phyloP scores from a whole-genome alignment of 2,329 filamentous ascomycete genomes.

The Monosporascus cannonballus region DNA sequence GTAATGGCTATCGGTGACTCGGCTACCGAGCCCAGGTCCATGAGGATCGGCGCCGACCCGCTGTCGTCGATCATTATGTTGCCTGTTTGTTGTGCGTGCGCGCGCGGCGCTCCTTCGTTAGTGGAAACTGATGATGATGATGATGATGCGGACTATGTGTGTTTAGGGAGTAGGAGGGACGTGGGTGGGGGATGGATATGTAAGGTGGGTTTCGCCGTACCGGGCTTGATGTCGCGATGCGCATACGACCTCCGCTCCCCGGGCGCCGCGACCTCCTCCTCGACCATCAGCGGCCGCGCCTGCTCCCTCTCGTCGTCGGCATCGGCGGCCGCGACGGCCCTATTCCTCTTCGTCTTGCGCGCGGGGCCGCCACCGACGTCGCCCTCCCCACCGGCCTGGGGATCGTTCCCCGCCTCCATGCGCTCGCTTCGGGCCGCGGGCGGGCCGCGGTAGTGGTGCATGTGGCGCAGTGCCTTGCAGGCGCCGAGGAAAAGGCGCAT shows the following conservation, averaged over 20 bases:
- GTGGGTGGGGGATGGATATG: not conserved
- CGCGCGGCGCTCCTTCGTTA: not conserved
- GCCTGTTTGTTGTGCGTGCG: slow-evolving; percentile 33
- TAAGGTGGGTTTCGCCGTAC: slow-evolving; percentile 39
- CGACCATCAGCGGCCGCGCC: slow-evolving; percentile 76
- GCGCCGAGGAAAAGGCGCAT: slow-evolving; percentile 91
- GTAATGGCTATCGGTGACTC: slow-evolving; percentile 85
- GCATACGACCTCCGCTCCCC: slow-evolving; percentile 76
- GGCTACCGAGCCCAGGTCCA: slow-evolving; percentile 92
- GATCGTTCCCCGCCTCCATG: slow-evolving; percentile 43
- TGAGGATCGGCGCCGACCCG: slow-evolving; percentile 82
- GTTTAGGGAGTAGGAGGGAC: not conserved
- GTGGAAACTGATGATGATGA: not conserved
- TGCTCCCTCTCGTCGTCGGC: slow-evolving; percentile 68
- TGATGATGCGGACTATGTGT: not conserved
- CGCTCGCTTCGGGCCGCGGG: slow-evolving; percentile 32
- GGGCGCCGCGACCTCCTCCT: slow-evolving; percentile 63
- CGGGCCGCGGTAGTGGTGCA: slow-evolving; percentile 77
- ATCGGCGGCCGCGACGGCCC: slow-evolving; percentile 40
- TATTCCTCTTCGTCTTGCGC: slow-evolving; percentile 31
- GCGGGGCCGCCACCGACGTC: slow-evolving; percentile 28
- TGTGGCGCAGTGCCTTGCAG: slow-evolving; percentile 77
- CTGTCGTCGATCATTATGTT: slow-evolving; percentile 99
- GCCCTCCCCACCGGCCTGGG: slow-evolving; percentile 35
- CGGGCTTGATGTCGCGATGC: slow-evolving; percentile 95